phyloP scores from a whole-genome alignment of 805 yeast species.

The Brettanomyces sp. region DNA sequence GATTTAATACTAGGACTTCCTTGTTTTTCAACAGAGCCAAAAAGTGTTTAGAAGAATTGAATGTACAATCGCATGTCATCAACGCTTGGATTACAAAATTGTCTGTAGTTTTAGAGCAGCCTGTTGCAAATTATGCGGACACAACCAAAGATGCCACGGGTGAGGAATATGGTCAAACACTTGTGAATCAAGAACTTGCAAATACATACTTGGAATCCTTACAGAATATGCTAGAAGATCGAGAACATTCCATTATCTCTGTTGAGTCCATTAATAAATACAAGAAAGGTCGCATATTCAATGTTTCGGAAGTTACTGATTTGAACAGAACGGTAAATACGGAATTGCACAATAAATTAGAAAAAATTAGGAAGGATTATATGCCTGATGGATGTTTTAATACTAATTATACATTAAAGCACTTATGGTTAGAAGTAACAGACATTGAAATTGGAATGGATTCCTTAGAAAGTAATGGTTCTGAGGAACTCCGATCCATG shows the following conservation, averaged over 20 bases:
- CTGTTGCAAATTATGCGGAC: constrained; percentile 26
- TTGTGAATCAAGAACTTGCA: constrained; percentile 67
- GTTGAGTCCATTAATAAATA: constrained; percentile 12
- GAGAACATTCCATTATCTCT: constrained; percentile 28
- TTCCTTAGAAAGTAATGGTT: neutral
- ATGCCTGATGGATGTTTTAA: constrained; percentile 26
- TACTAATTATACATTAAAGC: constrained; percentile 19
- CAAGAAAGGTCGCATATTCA: constrained; percentile 2
- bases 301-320: constrained; percentile 3
- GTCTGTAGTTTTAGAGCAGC: constrained; percentile 33
- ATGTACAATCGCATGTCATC: constrained; percentile 40
- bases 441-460: constrained; percentile 15
- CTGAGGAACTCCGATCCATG: neutral
- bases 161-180: constrained; percentile 67
- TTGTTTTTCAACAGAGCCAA: constrained; percentile 16
- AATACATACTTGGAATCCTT: constrained; percentile 48
- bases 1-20: constrained; percentile 1
- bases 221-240: constrained; percentile 36
- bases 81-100: constrained; percentile 44
- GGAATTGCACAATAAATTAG: constrained; percentile 22
- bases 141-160: constrained; percentile 35
- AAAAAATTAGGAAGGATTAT: constrained; percentile 22
- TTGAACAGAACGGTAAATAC: constrained; percentile 17
- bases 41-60: constrained; percentile 27
- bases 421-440: constrained; percentile 14